A percentile compares a stretch with the other conserved stretches of the same genome.
Evolutionary conservation across 495 filamentous ascomycete species (phyloP).

Genomic region (Clavariopsis aquatica): DNA sequence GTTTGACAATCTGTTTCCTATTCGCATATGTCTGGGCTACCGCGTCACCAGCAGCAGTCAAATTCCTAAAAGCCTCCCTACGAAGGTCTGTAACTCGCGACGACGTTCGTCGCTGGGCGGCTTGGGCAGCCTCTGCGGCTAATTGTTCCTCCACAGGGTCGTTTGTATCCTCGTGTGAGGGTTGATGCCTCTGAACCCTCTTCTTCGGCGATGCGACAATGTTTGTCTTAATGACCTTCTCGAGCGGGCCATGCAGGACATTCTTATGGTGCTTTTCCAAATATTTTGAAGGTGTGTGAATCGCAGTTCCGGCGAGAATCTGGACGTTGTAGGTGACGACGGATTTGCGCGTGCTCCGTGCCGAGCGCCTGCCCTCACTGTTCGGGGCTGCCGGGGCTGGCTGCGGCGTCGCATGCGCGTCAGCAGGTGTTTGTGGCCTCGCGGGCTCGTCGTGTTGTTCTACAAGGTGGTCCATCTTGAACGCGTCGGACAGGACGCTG

Average conservation of each 20-base stretch:
- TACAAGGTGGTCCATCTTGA: constrained; percentile 25
- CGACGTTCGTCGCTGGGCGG: constrained; percentile 22
- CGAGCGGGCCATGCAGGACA: constrained; percentile 33
- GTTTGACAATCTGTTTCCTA: not conserved
- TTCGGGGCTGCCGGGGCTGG: constrained; percentile 20
- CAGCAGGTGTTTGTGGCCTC: not conserved
- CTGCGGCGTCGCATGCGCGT: constrained; percentile 19
- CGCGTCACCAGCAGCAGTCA: constrained; percentile 18
- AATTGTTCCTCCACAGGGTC: constrained; percentile 29
- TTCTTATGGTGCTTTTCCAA: constrained; percentile 38
- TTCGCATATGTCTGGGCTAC: not conserved
- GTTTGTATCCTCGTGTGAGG: constrained; percentile 3
- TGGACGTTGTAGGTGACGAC: constrained; percentile 43
- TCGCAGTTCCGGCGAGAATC: constrained; percentile 40
- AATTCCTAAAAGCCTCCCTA: constrained; percentile 24
- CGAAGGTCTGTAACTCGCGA: constrained; percentile 24
- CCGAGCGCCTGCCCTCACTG: constrained; percentile 24
- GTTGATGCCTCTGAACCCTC: constrained; percentile 50
- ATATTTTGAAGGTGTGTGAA: constrained; percentile 37
- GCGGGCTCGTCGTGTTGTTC: constrained; percentile 7
- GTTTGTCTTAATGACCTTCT: not conserved
- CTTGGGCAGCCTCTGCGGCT: constrained; percentile 25
- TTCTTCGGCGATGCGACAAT: constrained; percentile 41
- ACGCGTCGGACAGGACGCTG: constrained; percentile 35
- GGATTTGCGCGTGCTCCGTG: constrained; percentile 30